Evolutionary conservation across 2,329 filamentous ascomycete species (phyloP), one percentile per base, ranked within the genome.

Genomic region (Rhynchosporium agropyri): DNA sequence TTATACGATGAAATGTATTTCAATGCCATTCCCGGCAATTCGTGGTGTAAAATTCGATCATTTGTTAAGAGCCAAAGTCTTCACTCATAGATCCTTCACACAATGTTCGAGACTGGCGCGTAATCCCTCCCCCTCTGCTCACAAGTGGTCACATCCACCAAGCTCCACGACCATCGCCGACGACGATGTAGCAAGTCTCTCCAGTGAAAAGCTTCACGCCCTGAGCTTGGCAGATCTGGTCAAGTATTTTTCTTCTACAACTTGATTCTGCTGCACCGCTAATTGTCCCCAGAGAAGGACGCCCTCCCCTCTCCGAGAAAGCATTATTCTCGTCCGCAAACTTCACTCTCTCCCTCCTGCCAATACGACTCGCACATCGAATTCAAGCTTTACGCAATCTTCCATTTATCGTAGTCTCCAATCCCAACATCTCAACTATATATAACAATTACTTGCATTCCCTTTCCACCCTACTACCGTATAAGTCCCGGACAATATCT

Each of bases 371-470:
- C 31, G 95, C 95, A 31, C 92, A 96, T 75, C 91, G 95, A 62
- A 96, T 99, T 68, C 91, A 97, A 76, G 92, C 92, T 49, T 82
- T 99, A 20, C 89, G 93, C 67, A 97, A 96, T 74, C 85, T 99
- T 8, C 95, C 95, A 0, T 99, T 94, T 77, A 98, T 99, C 68
- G 94, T 99, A 61, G 95, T 99, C 31, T 93, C 94, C n/a, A 98
- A 99, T 75, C 91, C 92, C 0, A 92, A 97, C 75, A 92, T 99
- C 70, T 90, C 89, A 31, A 89, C 89, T 72, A 99, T 99, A 68
- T 97, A 98, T 81, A 88, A 91, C 77, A 98, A 97, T 77, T 99
- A 99, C 76, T 82, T 96, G 50, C 93, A 97, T 77, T 97, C 92
- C 2, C 81, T 99, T 26, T 94, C 91, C 2, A 96, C 92, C 0